Evolutionary conservation across 2,329 filamentous ascomycete species (phyloP), one percentile per base, ranked within the genome.

Genomic region (Venturia aucupariae): DNA sequence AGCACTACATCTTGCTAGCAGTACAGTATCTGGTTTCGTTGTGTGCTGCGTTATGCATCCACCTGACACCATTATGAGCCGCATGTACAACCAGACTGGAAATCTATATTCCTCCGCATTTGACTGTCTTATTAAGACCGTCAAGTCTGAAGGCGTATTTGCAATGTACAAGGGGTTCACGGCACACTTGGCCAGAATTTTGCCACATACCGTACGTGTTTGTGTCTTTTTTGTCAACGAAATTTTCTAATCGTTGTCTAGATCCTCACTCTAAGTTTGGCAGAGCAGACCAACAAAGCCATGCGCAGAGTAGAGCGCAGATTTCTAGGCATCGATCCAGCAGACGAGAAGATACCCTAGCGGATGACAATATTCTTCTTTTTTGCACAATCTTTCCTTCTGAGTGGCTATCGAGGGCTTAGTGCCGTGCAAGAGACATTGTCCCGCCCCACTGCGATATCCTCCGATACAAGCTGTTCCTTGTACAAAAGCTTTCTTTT

Each of bases 41-140:
- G 94, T 99, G 22, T 99, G 94, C 79, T 90, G 90, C 70, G 87
- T 97, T 68, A 99, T 99, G 94, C 94, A 99, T 73, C 94, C 94
- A 63, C 94, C 94, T 84, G 94, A 99, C 75, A 99, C 94, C 5
- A 90, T 99, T 78, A 99, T 99, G 94, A 94, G 91, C 67, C 89
- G 94, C 67, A 88, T 99, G 81, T 99, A 99, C 82, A 99, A 99
- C 80, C 94, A 99, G 76, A 96, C 92, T 67, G 94, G 94, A 62
- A 96, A 97, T 74, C 83, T 99, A n/a, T 99, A 99, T 81, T 87
- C 84, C 69, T 90, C 92, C 65, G 90, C 95, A 4, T 90, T 96
- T 68, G 94, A 99, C 78, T 99, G 94, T 75, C 77, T 97, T 66
- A 85, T 84, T 74, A 92, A 96, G 79, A 99, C 94, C 0, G 82